Evolutionary conservation across 2,329 filamentous ascomycete species (phyloP).

Genomic region (Trichoderma lentiforme): DNA sequence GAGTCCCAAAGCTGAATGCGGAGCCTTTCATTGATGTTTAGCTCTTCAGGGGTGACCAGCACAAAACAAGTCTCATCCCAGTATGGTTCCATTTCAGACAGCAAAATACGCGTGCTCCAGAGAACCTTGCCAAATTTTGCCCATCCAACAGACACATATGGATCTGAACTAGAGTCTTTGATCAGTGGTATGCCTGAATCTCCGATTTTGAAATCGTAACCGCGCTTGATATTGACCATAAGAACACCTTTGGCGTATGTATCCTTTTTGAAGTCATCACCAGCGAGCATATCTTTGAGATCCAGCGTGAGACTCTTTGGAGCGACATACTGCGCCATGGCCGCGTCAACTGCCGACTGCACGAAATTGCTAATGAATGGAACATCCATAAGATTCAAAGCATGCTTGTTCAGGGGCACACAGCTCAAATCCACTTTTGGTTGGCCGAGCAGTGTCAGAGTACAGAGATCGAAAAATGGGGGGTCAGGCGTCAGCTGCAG

Average conservation of each 20-base stretch:
- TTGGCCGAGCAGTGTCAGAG: constrained; percentile 70
- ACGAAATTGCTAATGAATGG: constrained; percentile 73
- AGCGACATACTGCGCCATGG: constrained; percentile 71
- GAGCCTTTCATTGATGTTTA: constrained; percentile 68
- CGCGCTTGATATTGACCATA: constrained; percentile 62
- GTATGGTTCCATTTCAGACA: constrained; percentile 61
- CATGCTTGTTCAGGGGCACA: constrained; percentile 65
- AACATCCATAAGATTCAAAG: constrained; percentile 71
- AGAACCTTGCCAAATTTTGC: constrained; percentile 70
- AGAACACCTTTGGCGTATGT: constrained; percentile 62
- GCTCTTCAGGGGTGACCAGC: constrained; percentile 66
- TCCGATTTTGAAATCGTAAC: constrained; percentile 68
- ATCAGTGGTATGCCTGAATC: constrained; percentile 61
- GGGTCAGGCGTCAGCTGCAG: constrained; percentile 73
- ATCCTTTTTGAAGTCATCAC: constrained; percentile 77
- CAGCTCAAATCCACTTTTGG: constrained; percentile 70
- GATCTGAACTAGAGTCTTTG: constrained; percentile 60
- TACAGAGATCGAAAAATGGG: constrained; percentile 73
- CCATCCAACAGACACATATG: constrained; percentile 71
- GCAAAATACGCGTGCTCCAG: constrained; percentile 59
- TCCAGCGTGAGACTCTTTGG: constrained; percentile 72
- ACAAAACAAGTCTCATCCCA: constrained; percentile 70
- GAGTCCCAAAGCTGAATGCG: constrained; percentile 74
- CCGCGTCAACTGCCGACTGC: constrained; percentile 69
- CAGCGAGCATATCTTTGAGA: constrained; percentile 72